Evolutionary conservation across 768 basidiomycete species (phyloP).

Genomic region (Russula lepida): DNA sequence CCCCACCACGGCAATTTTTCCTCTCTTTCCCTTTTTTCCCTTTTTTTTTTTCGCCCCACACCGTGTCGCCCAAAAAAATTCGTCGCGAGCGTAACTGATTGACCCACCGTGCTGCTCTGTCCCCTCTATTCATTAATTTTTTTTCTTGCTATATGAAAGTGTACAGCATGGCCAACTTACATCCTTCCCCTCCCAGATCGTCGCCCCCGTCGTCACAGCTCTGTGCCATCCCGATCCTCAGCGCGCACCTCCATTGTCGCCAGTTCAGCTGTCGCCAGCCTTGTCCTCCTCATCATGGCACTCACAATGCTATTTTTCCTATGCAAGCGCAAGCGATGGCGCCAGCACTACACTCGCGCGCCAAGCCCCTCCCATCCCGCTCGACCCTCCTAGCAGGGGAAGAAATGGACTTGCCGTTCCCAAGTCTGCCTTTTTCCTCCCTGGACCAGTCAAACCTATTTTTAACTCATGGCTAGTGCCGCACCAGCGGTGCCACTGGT

Average conservation of each 20-base stretch:
- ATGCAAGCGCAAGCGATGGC: neutral
- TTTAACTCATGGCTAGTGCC: neutral
- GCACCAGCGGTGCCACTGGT: too few species aligned
- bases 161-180: neutral
- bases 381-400: conserved; percentile 8
- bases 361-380: conserved; percentile 9
- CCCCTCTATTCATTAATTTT: too few species aligned
- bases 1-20: conserved; percentile 14
- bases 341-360: conserved; percentile 9
- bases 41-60: neutral
- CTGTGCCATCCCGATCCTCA: neutral
- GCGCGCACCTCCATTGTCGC: conserved; percentile 8
- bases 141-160: too few species aligned
- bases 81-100: neutral
- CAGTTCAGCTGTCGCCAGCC: conserved; percentile 10
- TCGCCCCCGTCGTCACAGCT: conserved; percentile 17
- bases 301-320: conserved; percentile 10
- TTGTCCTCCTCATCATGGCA: neutral
- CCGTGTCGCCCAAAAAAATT: too few species aligned
- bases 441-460: neutral
- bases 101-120: neutral
- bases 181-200: neutral
- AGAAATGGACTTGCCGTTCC: conserved; percentile 11
- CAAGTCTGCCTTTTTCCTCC: neutral
- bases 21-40: too few species aligned